Evolutionary conservation across 2,329 filamentous ascomycete species (phyloP), one percentile per base, ranked within the genome.

Genomic region (Hymenoscyphus occultus): DNA sequence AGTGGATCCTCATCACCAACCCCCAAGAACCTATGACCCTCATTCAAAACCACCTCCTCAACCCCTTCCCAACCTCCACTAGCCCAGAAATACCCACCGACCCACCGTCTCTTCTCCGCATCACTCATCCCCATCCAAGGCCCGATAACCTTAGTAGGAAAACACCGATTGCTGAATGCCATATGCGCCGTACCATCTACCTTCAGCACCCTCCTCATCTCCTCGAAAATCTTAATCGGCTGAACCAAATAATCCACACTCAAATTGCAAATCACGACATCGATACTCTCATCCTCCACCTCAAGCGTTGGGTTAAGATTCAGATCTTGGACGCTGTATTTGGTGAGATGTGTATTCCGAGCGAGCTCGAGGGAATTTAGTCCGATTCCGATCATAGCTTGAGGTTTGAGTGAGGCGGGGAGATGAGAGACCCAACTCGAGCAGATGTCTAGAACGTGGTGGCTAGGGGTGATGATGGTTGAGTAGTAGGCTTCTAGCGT

Each of bases 31-130:
- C 45, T 68, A 31, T 76, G 76, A 31, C 77, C 76, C 66, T 80
- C 77, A 67, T 78, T 80, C n/a, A 83, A 67, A 63, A 82, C 78
- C n/a, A 84, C 78, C 68, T 84, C 81, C 75, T 84, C 81, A 39
- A 85, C 79, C n/a, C 79, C 71, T 40, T 76, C 76, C 82, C 82
- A 85, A 0, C 81, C 82, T 6, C 80, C 77, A 70, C 71, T 71
- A 1, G 66, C 71, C 71, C 79, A 78, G 65, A 84, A 73, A 69
- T 82, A 84, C 64, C 84, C 81, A 9, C 80, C 82, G 14, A 84
- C 80, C 77, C 83, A 81, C 64, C 75, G 68, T 67, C 84, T 70
- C 59, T 80, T 76, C 68, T 81, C 78, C 59, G 77, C 76, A 67
- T 83, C 81, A 60, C 73, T 69, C 35, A 82, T 72, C 62, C 74